A percentile compares a stretch with the other conserved stretches of the same genome.
Evolutionary conservation across 768 basidiomycete species (phyloP).

Genomic region (Pisolithus tinctorius): DNA sequence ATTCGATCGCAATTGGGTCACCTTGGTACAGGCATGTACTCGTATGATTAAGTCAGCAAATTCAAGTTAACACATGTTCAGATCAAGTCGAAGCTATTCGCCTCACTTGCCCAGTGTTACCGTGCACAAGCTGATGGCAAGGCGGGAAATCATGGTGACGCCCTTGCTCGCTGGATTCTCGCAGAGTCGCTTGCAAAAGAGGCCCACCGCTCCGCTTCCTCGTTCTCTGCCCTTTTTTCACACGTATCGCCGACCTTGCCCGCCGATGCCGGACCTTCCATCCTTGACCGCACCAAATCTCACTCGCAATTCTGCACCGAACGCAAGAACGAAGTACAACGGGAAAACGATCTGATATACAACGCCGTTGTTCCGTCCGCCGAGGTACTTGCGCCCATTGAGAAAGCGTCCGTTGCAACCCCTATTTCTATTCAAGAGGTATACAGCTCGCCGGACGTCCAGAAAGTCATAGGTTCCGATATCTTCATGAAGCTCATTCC

Average conservation of each 20-base stretch:
- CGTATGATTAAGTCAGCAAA: neutral
- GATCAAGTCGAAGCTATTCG: constrained; percentile 90
- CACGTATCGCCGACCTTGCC: constrained; percentile 78
- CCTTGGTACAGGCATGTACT: constrained; percentile 62
- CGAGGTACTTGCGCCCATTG: constrained; percentile 74
- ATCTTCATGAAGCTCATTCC: constrained; percentile 85
- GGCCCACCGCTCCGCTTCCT: constrained; percentile 58
- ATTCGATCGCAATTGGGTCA: constrained; percentile 92
- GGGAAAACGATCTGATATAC: constrained; percentile 97
- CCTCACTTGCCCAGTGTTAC: constrained; percentile 81
- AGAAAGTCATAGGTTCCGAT: constrained; percentile 90
- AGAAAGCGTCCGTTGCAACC: constrained; percentile 75
- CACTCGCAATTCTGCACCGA: constrained; percentile 76
- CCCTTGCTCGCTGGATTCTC: constrained; percentile 69
- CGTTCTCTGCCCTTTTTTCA: constrained; percentile 67
- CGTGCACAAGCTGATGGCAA: constrained; percentile 73
- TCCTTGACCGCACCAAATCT: constrained; percentile 78
- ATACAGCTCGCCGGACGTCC: constrained; percentile 84
- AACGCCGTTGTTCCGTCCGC: constrained; percentile 80
- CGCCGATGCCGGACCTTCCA: constrained; percentile 72
- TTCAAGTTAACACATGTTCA: constrained; percentile 24
- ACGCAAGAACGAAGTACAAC: constrained; percentile 63
- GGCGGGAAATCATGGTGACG: constrained; percentile 78
- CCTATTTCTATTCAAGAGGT: constrained; percentile 93
- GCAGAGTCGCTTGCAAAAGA: constrained; percentile 83